phyloP scores from a whole-genome alignment of 768 basidiomycete species.

The Macrolepiota dolichaula region DNA sequence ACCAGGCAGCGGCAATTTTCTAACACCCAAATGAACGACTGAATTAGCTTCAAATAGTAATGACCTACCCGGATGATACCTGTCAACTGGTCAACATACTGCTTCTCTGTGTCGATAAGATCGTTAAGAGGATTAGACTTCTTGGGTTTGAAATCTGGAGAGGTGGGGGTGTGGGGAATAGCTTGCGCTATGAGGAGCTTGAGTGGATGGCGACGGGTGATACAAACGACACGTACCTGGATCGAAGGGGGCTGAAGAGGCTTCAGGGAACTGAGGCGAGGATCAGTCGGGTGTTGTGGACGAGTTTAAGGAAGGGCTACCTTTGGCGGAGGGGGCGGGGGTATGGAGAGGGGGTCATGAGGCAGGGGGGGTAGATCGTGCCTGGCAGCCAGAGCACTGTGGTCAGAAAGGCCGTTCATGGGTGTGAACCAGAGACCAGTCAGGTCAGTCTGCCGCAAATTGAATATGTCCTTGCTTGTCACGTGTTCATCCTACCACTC shows the following conservation, averaged over 20 bases:
- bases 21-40: conserved; percentile 28
- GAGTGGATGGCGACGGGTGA: conserved; percentile 4
- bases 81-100: conserved; percentile 87
- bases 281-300: neutral
- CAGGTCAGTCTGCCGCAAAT: neutral
- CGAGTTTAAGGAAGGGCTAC: neutral
- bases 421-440: neutral
- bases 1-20: conserved; percentile 99
- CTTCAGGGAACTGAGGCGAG: neutral
- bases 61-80: conserved; percentile 82
- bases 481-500: neutral
- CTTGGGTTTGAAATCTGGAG: conserved; percentile 49
- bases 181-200: conserved; percentile 18
- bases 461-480: neutral
- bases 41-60: neutral
- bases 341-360: neutral
- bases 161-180: conserved; percentile 27
- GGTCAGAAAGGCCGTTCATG: conserved; percentile 9
- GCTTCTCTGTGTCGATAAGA: conserved; percentile 90
- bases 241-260: conserved; percentile 17
- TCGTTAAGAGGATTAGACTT: conserved; percentile 84
- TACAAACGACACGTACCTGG: conserved; percentile 20
- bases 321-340: conserved; percentile 11
- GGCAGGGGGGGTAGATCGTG: conserved; percentile 1
- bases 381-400: neutral